These are phyloP conservation scores for Penicillium alfredii DNA, from an alignment of 495 filamentous ascomycete genomes.

Conservation along the genomic window DNA sequence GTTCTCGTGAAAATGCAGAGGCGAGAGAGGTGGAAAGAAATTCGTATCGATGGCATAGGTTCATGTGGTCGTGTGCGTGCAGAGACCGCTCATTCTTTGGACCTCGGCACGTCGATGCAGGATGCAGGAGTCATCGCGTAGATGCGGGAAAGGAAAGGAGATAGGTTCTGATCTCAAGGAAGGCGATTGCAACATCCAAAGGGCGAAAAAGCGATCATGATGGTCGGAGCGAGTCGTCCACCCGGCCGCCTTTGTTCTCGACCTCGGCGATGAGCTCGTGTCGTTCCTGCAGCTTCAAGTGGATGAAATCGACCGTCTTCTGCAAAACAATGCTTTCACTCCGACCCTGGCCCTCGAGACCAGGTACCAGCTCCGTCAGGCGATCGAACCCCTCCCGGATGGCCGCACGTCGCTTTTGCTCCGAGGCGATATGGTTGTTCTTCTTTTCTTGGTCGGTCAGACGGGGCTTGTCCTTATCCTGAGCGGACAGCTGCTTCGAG, in stretches of 20 bases:
- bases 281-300: constrained; percentile 56
- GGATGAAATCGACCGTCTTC: constrained; percentile 68
- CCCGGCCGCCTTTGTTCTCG: constrained; percentile 52
- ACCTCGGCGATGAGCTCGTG: constrained; percentile 56
- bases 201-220: constrained; percentile 13
- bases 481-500: constrained; percentile 44
- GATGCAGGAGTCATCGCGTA: background rate
- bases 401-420: constrained; percentile 81
- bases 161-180: too few relatives aligned
- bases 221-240: constrained; percentile 43
- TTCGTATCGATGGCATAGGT: constrained; percentile 11
- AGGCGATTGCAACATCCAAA: too few relatives aligned
- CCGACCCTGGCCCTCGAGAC: constrained; percentile 72
- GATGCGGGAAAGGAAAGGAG: too few relatives aligned
- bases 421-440: constrained; percentile 82
- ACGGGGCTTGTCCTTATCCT: constrained; percentile 60
- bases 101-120: constrained; percentile 18
- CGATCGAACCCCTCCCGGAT: constrained; percentile 86
- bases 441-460: constrained; percentile 85
- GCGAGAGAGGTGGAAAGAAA: constrained; percentile 7
- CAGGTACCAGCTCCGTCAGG: constrained; percentile 76
- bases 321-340: constrained; percentile 80
- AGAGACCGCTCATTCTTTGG: constrained; percentile 3
- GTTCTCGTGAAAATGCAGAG: constrained; percentile 1
- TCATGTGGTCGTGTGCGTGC: constrained; percentile 11